Evolutionary conservation across 2,329 filamentous ascomycete genomes (phyloP), one percentile per base, ranked within the genome.

Genomic region (Aspergillus novofumigatus): DNA sequence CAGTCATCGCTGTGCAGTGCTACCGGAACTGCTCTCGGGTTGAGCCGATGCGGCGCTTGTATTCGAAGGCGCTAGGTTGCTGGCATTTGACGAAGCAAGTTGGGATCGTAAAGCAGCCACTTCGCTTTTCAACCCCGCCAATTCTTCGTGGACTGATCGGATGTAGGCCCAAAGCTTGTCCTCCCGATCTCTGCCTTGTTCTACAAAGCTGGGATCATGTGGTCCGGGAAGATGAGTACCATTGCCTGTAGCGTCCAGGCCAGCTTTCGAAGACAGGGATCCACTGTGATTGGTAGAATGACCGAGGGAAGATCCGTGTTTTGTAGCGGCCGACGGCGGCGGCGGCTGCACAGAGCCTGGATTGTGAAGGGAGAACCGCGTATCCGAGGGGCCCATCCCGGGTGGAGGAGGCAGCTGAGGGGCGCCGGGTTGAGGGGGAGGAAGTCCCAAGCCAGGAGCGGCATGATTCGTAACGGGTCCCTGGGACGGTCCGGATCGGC

Each of bases 401-500:
- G 75, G 75, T 23, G 76, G 72, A 6, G 74, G 77, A 38, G 77
- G 77, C 8, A 79, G 66, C 56, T 79, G 77, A 45, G 77, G 76
- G 4, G 69, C 72, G 28, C 68, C 68, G n/a, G 73, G 65, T 50
- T 73, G 68, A 14, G 74, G 72, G 4, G 72, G 71, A 32, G 74
- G 73, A 25, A 77, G 65, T 52, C 70, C 69, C 54, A 77, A 53
- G 3, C 65, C 55, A 3, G 67, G 51, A 23, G 67, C 56, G 52
- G 59, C 55, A 49, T 69, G 69, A 23, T 62, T 69, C 2, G 66
- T 51, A 20, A 64, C 56, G 25, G 69, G 61, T 23, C 64, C 17
- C 35, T 59, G 60, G 32, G 63, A 58, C 14, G 64, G 59, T 20
- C 63, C 65, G 20, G 67, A 54, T 50, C 72, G 65, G 26, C 59